Evolutionary conservation across 1,284 basidiomycete genomes (phyloP).

Genomic region (Tremellales sp.): DNA sequence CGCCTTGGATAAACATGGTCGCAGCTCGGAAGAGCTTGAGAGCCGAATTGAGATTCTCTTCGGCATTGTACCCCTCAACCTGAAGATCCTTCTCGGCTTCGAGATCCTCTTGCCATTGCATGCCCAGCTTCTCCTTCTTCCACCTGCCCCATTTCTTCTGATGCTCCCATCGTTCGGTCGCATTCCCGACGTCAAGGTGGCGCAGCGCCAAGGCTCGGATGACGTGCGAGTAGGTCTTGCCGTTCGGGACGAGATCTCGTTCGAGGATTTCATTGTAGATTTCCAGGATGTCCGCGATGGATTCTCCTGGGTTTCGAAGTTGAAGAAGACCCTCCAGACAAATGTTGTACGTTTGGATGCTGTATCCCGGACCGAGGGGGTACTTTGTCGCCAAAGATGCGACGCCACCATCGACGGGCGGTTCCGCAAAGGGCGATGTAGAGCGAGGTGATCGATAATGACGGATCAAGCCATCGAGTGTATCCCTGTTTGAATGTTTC

Average conservation of each 20-base stretch:
- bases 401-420: slow-evolving; percentile 10
- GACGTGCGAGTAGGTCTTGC: slow-evolving; percentile 64
- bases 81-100: slow-evolving; percentile 7
- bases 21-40: slow-evolving; percentile 66
- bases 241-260: slow-evolving; percentile 63
- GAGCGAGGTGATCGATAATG: slow-evolving; percentile 30
- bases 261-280: slow-evolving; percentile 73
- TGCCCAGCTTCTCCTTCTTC: slow-evolving; percentile 12
- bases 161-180: slow-evolving; percentile 52
- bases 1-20: slow-evolving; percentile 37
- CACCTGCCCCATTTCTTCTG: slow-evolving; percentile 23
- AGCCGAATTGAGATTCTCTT: slow-evolving; percentile 68
- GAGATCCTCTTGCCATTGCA: not conserved
- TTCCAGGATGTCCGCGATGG: slow-evolving; percentile 60
- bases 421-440: slow-evolving; percentile 7
- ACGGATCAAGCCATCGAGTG: slow-evolving; percentile 12
- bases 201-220: slow-evolving; percentile 67
- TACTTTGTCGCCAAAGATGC: slow-evolving; percentile 18
- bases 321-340: slow-evolving; percentile 59
- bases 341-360: slow-evolving; percentile 59
- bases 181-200: slow-evolving; percentile 63
- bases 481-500: not conserved
- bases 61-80: slow-evolving; percentile 44
- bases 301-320: slow-evolving; percentile 56
- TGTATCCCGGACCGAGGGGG: slow-evolving; percentile 34